Base-by-base conservation (phyloP, 257 asterid species). In the Capsicum pubescens region DNA sequence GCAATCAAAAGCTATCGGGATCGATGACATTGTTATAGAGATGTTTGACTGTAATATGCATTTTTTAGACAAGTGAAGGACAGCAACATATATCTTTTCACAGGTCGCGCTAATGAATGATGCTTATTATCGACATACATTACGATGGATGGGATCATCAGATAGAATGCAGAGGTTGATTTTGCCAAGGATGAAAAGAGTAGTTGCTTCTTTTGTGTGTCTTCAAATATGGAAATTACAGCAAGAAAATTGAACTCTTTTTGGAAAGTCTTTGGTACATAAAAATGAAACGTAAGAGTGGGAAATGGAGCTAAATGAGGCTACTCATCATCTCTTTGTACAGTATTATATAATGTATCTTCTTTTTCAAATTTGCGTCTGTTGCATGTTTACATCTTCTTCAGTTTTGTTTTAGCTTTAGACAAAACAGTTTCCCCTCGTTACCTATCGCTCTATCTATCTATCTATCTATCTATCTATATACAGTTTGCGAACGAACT, bases 271-370 rank as follows among this genome's bases (percentile, higher is more conserved):
- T 46, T n/a, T 76, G 81, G 81, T 21, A 76, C 64, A 76, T 54
- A 26, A 71, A 71, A 76, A 76, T 52, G 81, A 76, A 26, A 54
- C 42, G 52, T 26, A 54, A 42, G 81, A 26, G 50, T 76, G 81
- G 81, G 81, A 76, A 76, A 26, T 26, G 81, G 81, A 76, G 81
- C 81, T 52, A 76, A 52, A 52, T 54, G 81, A 54, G 81, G 63
- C 8, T 13, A 52, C 48, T 64, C 42, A 26, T 64, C 42, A 26
- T 76, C 81, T 52, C 81, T 54, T 76, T 76, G 81, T 76, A 76
- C 81, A 76, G 64, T 54, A 76, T 26, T 14, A 76, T 54, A 76
- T 54, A 26, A 76, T 76, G 52, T 76, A 76, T 76, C 26, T 76
- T 52, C 48, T 64, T 76, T 76, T 26, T 4, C 81, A 54, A 54